These are phyloP conservation scores for Neurospora terricola DNA, from an alignment of 495 filamentous ascomycete genomes.

Conservation along the genomic window DNA sequence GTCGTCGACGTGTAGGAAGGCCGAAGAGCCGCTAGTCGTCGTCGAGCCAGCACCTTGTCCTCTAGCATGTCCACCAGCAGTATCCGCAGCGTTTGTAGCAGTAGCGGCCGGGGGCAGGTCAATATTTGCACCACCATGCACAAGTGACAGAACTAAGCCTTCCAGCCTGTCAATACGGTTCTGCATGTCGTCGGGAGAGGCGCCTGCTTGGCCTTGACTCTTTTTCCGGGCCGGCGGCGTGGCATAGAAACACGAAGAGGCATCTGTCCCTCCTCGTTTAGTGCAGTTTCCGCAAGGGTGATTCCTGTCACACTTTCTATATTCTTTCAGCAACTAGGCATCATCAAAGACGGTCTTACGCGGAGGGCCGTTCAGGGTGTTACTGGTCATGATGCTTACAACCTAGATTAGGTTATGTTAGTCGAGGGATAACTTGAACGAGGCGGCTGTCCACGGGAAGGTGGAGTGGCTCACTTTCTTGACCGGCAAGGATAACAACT, in stretches of 20 bases:
- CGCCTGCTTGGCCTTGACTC: slow-evolving; percentile 53
- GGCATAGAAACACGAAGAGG: slow-evolving; percentile 82
- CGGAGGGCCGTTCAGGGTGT: neutral
- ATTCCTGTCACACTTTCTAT: slow-evolving; percentile 79
- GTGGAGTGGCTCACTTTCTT: slow-evolving; percentile 64
- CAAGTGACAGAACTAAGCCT: slow-evolving; percentile 86
- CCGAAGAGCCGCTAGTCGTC: slow-evolving; percentile 52
- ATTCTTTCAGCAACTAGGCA: neutral
- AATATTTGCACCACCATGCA: slow-evolving; percentile 71
- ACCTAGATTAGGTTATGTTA: slow-evolving; percentile 23
- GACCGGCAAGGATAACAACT: slow-evolving; percentile 91
- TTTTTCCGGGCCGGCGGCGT: slow-evolving; percentile 68
- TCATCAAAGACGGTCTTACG: slow-evolving; percentile 4
- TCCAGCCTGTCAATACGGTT: slow-evolving; percentile 95
- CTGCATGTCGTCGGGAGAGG: slow-evolving; percentile 92
- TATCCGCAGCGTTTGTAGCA: slow-evolving; percentile 34
- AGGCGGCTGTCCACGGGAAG: slow-evolving; percentile 3
- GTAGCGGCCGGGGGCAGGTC: slow-evolving; percentile 23
- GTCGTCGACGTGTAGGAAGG: slow-evolving; percentile 42
- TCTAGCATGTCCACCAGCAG: slow-evolving; percentile 48
- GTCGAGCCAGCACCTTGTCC: slow-evolving; percentile 46
- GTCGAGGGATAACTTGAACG: slow-evolving; percentile 2
- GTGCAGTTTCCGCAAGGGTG: slow-evolving; percentile 93
- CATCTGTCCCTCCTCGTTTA: slow-evolving; percentile 65
- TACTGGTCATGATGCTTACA: slow-evolving; percentile 10